Evolutionary conservation across 208 protist species (phyloP).

Genomic region (Crithidia fasciculata): DNA sequence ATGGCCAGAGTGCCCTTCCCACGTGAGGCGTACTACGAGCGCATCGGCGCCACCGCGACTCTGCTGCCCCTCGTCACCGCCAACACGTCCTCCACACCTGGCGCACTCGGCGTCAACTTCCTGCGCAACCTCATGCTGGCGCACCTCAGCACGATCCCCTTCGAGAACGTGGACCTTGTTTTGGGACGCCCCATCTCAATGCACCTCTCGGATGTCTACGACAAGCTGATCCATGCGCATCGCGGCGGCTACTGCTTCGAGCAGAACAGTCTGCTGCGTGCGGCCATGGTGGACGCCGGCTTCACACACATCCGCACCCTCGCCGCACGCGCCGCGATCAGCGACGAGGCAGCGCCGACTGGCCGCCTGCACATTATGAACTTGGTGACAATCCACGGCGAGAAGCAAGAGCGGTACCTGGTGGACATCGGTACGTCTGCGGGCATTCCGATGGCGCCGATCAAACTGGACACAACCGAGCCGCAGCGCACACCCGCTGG

Average conservation of each 20-base stretch:
- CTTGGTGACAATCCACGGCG: constrained; percentile 10
- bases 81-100: constrained; percentile 11
- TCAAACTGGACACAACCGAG: background rate
- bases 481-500: constrained; percentile 23
- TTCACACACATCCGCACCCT: constrained; percentile 22
- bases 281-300: constrained; percentile 21
- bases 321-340: constrained; percentile 12
- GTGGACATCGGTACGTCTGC: constrained; percentile 37
- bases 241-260: constrained; percentile 43
- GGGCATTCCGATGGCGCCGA: constrained; percentile 12
- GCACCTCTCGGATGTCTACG: constrained; percentile 10
- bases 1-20: constrained; percentile 24
- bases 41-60: constrained; percentile 22
- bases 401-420: constrained; percentile 11
- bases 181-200: constrained; percentile 29
- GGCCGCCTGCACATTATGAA: constrained; percentile 24
- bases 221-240: constrained; percentile 34
- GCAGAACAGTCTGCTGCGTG: constrained; percentile 33
- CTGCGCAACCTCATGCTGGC: constrained; percentile 19
- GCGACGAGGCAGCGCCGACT: background rate
- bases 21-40: constrained; percentile 27
- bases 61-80: constrained; percentile 11
- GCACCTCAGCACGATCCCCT: constrained; percentile 25
- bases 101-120: constrained; percentile 14
- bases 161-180: constrained; percentile 24